These are phyloP conservation scores for Podaxis sp. DNA, from an alignment of 768 basidiomycete genomes.

Conservation along the genomic window DNA sequence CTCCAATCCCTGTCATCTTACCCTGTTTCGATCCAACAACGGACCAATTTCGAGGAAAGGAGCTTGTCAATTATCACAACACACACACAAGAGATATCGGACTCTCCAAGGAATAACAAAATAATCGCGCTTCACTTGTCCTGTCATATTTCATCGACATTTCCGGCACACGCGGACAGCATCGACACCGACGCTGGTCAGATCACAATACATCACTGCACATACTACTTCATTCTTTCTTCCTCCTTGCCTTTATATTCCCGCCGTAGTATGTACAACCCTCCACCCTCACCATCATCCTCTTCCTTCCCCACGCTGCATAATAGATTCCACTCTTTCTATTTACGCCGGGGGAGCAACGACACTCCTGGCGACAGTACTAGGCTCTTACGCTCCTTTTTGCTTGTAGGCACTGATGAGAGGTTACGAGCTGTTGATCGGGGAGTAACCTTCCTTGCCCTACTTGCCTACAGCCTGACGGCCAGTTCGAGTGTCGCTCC, in stretches of 20 bases:
- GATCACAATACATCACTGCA: neutral
- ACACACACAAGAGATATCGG: neutral
- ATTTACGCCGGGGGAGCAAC: neutral
- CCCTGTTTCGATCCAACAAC: neutral
- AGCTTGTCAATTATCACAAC: neutral
- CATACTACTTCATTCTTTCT: neutral
- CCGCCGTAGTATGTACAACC: neutral
- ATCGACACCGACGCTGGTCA: neutral
- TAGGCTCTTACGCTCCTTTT: no score
- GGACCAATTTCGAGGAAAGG: neutral
- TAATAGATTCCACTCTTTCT: neutral
- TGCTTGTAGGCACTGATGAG: neutral
- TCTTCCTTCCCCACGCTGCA: neutral
- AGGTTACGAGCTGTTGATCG: slow-evolving; percentile 11
- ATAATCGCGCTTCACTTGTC: slow-evolving; percentile 3
- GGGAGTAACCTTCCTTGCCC: neutral
- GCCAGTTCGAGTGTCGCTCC: neutral
- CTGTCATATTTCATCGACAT: neutral
- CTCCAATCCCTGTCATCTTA: neutral
- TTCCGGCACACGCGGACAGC: neutral
- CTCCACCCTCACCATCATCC: neutral
- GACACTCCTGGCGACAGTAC: neutral
- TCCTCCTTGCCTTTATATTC: neutral
- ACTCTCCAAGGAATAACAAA: neutral
- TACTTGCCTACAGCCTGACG: neutral